phyloP scores from a whole-genome alignment of 768 basidiomycete genomes.

The Cubamyces sp. region DNA sequence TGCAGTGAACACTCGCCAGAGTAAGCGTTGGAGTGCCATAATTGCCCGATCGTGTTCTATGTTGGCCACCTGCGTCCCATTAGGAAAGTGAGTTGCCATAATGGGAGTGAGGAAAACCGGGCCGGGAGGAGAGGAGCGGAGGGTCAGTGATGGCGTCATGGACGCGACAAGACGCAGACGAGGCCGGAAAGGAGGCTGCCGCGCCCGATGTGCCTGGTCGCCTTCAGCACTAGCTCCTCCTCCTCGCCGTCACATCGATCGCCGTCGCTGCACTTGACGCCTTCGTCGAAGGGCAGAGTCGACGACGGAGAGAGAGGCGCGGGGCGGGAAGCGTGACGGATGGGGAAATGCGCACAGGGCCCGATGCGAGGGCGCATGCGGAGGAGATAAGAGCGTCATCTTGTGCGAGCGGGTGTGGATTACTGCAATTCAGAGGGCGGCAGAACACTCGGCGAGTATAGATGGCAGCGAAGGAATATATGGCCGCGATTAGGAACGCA shows the following conservation, averaged over 20 bases:
- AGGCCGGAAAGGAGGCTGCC: slow-evolving; percentile 4
- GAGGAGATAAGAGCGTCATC: not conserved
- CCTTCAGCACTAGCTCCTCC: too few species aligned
- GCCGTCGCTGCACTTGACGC: not conserved
- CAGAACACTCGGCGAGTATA: too few species aligned
- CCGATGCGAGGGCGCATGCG: not conserved
- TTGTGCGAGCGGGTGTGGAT: not conserved
- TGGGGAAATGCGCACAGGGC: not conserved
- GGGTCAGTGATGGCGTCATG: slow-evolving; percentile 22
- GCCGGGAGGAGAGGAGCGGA: slow-evolving; percentile 3
- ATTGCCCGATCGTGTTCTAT: not conserved
- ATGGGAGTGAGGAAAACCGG: not conserved
- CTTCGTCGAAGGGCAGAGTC: too few species aligned
- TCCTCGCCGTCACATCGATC: too few species aligned
- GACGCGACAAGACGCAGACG: too few species aligned
- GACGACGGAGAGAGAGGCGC: too few species aligned
- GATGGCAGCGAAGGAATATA: too few species aligned
- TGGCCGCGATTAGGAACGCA: not conserved
- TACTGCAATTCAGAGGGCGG: too few species aligned
- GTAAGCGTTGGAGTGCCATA: not conserved
- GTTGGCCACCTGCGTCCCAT: not conserved
- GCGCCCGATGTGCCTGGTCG: slow-evolving; percentile 13
- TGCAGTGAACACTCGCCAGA: not conserved
- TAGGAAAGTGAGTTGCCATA: slow-evolving; percentile 12
- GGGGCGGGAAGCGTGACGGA: not conserved